Evolutionary conservation across 139 green algal genomes (phyloP).

Genomic region (Dunaliella sp.): DNA sequence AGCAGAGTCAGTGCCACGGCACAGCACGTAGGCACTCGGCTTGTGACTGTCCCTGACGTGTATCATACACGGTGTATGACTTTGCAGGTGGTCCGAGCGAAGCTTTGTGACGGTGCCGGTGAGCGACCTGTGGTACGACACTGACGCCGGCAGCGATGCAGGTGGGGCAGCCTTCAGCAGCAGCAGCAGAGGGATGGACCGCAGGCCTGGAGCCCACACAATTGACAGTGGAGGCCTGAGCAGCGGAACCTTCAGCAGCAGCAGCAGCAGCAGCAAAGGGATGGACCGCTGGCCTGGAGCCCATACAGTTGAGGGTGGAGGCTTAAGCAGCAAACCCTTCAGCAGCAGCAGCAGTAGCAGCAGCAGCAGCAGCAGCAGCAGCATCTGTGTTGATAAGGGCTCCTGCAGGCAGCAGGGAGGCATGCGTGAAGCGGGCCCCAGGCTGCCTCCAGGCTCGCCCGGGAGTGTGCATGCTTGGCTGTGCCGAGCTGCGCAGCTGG

Average conservation of each 20-base stretch:
- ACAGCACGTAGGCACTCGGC: too few species aligned
- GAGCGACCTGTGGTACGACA: conserved; percentile 52
- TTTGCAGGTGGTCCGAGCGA: conserved; percentile 72
- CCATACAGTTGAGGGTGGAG: neutral
- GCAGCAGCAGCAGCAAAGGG: conserved; percentile 7
- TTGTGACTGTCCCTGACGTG: too few species aligned
- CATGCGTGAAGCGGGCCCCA: too few species aligned
- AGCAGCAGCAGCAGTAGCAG: neutral
- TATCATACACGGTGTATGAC: too few species aligned
- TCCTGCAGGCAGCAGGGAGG: too few species aligned
- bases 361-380: neutral
- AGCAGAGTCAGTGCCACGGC: too few species aligned
- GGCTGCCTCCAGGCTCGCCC: neutral
- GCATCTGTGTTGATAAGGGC: too few species aligned
- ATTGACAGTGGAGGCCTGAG: neutral
- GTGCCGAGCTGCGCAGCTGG: neutral
- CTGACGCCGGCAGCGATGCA: neutral
- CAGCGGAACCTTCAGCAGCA: neutral
- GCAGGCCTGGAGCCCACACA: neutral
- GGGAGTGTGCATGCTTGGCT: conserved; percentile 9
- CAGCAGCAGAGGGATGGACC: neutral
- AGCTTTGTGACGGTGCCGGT: conserved; percentile 88
- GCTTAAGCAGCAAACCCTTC: too few species aligned
- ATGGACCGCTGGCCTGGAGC: neutral
- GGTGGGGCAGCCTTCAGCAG: neutral